Conservation (phyloP, 2,329 filamentous ascomycete genomes). For the Didymella segeticola region DNA sequence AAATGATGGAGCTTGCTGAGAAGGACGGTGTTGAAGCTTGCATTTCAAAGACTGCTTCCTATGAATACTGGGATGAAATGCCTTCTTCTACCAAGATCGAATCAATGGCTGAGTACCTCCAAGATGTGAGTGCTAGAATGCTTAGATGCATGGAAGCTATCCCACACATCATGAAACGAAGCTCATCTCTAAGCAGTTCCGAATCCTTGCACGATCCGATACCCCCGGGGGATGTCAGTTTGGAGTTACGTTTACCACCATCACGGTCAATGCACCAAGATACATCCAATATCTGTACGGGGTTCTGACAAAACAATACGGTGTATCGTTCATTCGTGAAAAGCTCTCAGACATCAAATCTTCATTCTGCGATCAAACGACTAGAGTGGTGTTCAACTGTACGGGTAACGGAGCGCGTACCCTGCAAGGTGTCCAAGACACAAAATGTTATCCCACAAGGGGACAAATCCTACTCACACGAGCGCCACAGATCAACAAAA, state of each 20-base stretch:
- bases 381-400: constrained; percentile 28
- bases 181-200: constrained; percentile 16
- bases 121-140: too few species aligned
- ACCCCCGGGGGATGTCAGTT: constrained; percentile 23
- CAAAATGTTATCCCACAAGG: constrained; percentile 23
- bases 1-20: constrained; percentile 27
- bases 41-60: constrained; percentile 20
- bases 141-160: too few species aligned
- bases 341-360: constrained; percentile 18
- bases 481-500: constrained; percentile 22
- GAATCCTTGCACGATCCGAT: constrained; percentile 15
- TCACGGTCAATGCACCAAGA: constrained; percentile 26
- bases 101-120: constrained; percentile 24
- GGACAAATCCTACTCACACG: constrained; percentile 26
- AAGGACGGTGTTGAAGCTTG: constrained; percentile 19
- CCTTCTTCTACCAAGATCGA: constrained; percentile 20
- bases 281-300: constrained; percentile 24
- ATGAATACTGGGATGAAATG: constrained; percentile 27
- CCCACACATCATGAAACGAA: too few species aligned
- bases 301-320: constrained; percentile 12
- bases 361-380: constrained; percentile 18
- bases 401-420: constrained; percentile 24
- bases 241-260: constrained; percentile 25
- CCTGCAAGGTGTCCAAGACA: constrained; percentile 21
- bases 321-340: constrained; percentile 19